Percentiles rank a stretch among this genome's conserved stretches.
These are phyloP conservation scores for Myxozyma mucilagina DNA, from an alignment of 805 yeast genomes.

Conservation along the genomic window DNA sequence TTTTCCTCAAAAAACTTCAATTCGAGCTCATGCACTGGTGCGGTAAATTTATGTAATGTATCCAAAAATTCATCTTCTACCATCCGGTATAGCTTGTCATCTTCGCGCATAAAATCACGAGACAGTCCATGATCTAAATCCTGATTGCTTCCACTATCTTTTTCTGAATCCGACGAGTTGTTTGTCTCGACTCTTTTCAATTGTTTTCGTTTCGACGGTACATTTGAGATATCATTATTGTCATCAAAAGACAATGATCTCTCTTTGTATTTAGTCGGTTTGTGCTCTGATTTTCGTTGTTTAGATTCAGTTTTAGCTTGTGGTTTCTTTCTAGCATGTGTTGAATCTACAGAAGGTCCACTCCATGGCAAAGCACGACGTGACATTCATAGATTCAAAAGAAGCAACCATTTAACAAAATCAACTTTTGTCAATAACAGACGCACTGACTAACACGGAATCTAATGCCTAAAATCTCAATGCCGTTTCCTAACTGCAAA, in stretches of 20 bases:
- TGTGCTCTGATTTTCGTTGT: too few relatives aligned
- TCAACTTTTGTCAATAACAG: too few relatives aligned
- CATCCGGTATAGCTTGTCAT: conserved; percentile 22
- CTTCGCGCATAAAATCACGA: conserved; percentile 7
- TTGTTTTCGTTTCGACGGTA: too few relatives aligned
- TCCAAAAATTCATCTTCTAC: conserved; percentile 29
- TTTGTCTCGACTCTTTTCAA: too few relatives aligned
- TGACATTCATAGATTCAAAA: not conserved
- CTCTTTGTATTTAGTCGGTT: too few relatives aligned
- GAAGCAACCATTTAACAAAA: too few relatives aligned
- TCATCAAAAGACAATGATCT: too few relatives aligned
- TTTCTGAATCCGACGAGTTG: too few relatives aligned
- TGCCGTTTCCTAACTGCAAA: too few relatives aligned
- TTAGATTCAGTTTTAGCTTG: not conserved
- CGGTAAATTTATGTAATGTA: conserved; percentile 11
- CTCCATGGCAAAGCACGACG: conserved; percentile 2
- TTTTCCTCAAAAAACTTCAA: not conserved
- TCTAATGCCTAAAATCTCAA: too few relatives aligned
- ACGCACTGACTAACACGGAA: too few relatives aligned
- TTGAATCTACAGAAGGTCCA: not conserved
- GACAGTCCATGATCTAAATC: not conserved
- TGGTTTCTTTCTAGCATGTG: not conserved
- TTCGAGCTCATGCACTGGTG: conserved; percentile 13
- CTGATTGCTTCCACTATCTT: not conserved
- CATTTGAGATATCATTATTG: too few relatives aligned